A percentile compares a stretch with the other conserved stretches of the same genome.
phyloP scores from a whole-genome alignment of 1,284 basidiomycete species.

The Rhizopogon parksii region DNA sequence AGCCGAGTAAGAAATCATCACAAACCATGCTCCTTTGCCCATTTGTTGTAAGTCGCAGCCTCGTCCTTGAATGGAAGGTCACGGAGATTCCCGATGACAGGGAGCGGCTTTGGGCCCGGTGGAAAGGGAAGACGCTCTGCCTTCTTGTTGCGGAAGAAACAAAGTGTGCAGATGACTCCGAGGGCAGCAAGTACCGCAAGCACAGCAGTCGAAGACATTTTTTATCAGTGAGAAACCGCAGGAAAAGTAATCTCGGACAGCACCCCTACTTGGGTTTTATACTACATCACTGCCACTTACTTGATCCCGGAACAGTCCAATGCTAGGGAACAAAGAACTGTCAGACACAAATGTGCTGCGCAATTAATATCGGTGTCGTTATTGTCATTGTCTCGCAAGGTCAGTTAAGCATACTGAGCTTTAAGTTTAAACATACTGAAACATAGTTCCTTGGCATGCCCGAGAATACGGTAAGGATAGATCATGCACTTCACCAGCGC shows the following conservation, averaged over 20 bases:
- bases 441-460: background rate
- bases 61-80: slow-evolving; percentile 26
- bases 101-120: slow-evolving; percentile 28
- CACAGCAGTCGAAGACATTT: slow-evolving; percentile 16
- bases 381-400: background rate
- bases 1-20: background rate
- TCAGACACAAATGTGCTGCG: background rate
- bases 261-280: background rate
- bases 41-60: slow-evolving; percentile 25
- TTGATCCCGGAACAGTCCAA: background rate
- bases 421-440: background rate
- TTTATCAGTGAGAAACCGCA: background rate
- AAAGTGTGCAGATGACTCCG: slow-evolving; percentile 18
- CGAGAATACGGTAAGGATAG: background rate
- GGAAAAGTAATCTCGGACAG: background rate
- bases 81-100: slow-evolving; percentile 27
- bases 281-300: background rate
- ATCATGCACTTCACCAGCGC: background rate
- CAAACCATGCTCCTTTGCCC: slow-evolving; percentile 29
- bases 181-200: slow-evolving; percentile 19
- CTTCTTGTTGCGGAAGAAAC: slow-evolving; percentile 12
- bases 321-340: background rate
- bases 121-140: slow-evolving; percentile 17
- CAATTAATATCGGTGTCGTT: background rate
- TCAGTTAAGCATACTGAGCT: background rate